Percentiles rank a stretch among this genome's conserved stretches.
Evolutionary conservation across 345 rosid species (phyloP).

Genomic region (Pistacia atlantica): DNA sequence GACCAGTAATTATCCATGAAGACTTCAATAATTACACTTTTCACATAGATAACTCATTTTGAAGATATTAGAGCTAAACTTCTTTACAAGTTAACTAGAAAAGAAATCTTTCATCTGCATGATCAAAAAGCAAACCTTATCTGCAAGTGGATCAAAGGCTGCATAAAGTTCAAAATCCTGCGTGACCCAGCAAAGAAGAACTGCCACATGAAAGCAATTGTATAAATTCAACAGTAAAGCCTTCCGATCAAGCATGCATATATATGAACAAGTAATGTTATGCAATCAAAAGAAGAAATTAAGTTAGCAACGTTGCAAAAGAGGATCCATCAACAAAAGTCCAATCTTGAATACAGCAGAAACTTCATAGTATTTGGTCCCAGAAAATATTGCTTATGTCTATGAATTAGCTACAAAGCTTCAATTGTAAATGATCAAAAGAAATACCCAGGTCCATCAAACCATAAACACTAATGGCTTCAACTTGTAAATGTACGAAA

Average conservation of each 20-base stretch:
- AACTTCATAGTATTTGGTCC: not conserved
- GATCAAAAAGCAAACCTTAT: slow-evolving; percentile 59
- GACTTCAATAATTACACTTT: not conserved
- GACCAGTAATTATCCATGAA: not conserved
- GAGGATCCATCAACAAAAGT: slow-evolving; percentile 2
- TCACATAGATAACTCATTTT: slow-evolving; percentile 4
- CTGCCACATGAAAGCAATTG: slow-evolving; percentile 43
- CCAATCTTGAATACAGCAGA: not conserved
- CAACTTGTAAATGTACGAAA: not conserved
- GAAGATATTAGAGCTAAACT: not conserved
- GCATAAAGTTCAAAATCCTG: slow-evolving; percentile 97
- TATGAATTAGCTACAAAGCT: not conserved
- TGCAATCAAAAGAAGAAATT: not conserved
- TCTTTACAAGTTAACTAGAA: not conserved
- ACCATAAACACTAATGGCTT: not conserved
- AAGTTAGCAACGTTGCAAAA: not conserved
- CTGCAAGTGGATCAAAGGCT: slow-evolving; percentile 97
- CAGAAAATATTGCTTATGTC: not conserved
- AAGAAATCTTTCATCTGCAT: not conserved
- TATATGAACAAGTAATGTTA: not conserved
- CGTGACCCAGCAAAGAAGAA: slow-evolving; percentile 94
- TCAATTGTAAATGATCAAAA: not conserved
- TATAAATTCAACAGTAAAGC: slow-evolving; percentile 2
- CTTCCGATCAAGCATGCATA: not conserved
- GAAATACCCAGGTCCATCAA: slow-evolving; percentile 6